Evolutionary conservation across 1,284 basidiomycete species (phyloP).

Genomic region (Cryptococcus sp.): DNA sequence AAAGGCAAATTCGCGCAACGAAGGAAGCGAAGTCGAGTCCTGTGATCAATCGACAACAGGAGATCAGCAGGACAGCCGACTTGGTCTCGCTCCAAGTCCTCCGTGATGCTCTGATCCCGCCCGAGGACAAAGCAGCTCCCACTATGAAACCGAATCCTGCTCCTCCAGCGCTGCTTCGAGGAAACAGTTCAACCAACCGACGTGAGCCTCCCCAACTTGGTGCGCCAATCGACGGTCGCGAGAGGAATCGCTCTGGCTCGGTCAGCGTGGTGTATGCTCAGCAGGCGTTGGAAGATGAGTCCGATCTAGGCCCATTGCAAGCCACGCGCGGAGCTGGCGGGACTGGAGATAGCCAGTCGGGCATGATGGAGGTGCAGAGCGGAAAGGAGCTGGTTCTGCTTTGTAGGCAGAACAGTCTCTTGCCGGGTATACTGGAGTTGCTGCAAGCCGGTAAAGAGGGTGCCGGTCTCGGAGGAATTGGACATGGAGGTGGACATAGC

Average conservation of each 20-base stretch:
- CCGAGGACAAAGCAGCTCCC: slow-evolving; percentile 17
- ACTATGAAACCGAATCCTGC: not conserved
- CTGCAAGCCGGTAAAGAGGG: slow-evolving; percentile 34
- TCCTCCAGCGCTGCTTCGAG: too few species aligned
- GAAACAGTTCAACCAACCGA: too few species aligned
- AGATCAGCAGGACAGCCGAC: slow-evolving; percentile 63
- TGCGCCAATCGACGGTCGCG: not conserved
- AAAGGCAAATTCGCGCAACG: slow-evolving; percentile 69
- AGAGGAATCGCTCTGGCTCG: slow-evolving; percentile 20
- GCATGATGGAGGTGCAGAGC: slow-evolving; percentile 37
- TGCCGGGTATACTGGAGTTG: slow-evolving; percentile 48
- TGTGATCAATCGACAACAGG: slow-evolving; percentile 4
- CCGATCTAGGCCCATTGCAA: slow-evolving; percentile 28
- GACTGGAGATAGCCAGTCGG: slow-evolving; percentile 6
- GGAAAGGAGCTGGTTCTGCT: slow-evolving; percentile 53
- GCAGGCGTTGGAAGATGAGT: slow-evolving; percentile 18
- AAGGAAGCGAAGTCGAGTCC: slow-evolving; percentile 62
- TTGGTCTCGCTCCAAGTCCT: slow-evolving; percentile 74
- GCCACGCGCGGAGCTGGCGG: slow-evolving; percentile 16
- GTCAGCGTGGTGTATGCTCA: slow-evolving; percentile 32
- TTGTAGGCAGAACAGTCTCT: slow-evolving; percentile 51
- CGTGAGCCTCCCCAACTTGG: too few species aligned
- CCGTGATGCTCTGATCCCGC: slow-evolving; percentile 72
- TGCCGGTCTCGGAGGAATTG: not conserved
- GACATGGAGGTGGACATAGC: too few species aligned